These are phyloP conservation scores for Trichoderma sp. DNA, from an alignment of 2,329 filamentous ascomycete genomes.

Conservation along the genomic window DNA sequence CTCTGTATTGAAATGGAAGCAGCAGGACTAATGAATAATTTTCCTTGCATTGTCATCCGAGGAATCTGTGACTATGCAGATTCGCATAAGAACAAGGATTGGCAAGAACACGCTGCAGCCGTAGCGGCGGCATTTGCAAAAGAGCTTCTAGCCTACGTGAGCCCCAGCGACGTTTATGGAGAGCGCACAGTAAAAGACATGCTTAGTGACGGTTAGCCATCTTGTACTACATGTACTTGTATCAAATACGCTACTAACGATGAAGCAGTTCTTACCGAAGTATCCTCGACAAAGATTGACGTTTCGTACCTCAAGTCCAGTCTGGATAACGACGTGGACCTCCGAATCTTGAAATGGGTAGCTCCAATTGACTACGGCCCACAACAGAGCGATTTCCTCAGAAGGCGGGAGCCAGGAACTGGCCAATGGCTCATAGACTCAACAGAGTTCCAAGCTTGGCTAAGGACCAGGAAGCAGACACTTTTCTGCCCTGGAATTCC, in stretches of 20 bases:
- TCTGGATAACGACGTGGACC: not conserved
- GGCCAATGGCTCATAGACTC: constrained; percentile 49
- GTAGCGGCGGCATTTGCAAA: constrained; percentile 7
- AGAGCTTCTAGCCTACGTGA: not conserved
- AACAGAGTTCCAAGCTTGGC: constrained; percentile 37
- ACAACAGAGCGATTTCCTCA: constrained; percentile 45
- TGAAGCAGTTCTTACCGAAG: not conserved
- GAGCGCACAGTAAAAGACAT: not conserved
- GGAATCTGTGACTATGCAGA: constrained; percentile 19
- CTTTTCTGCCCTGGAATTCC: constrained; percentile 51
- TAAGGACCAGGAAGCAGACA: constrained; percentile 28
- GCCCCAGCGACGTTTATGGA: not conserved
- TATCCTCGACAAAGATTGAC: too few relatives aligned
- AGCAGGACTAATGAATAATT: not conserved
- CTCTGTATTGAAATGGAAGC: constrained; percentile 9
- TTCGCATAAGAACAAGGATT: constrained; percentile 1
- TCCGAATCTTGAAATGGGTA: constrained; percentile 41
- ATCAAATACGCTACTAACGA: not conserved
- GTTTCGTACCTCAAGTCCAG: not conserved
- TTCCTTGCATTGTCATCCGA: not conserved
- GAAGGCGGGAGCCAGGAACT: constrained; percentile 40
- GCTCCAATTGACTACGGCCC: constrained; percentile 36
- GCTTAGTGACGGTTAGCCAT: not conserved
- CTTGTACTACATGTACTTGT: too few relatives aligned
- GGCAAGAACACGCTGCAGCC: not conserved